A percentile compares a stretch with the other conserved stretches of the same genome.
These are phyloP conservation scores for Colletotrichum paranaense DNA, from an alignment of 2,329 filamentous ascomycete species.

Conservation along the genomic window DNA sequence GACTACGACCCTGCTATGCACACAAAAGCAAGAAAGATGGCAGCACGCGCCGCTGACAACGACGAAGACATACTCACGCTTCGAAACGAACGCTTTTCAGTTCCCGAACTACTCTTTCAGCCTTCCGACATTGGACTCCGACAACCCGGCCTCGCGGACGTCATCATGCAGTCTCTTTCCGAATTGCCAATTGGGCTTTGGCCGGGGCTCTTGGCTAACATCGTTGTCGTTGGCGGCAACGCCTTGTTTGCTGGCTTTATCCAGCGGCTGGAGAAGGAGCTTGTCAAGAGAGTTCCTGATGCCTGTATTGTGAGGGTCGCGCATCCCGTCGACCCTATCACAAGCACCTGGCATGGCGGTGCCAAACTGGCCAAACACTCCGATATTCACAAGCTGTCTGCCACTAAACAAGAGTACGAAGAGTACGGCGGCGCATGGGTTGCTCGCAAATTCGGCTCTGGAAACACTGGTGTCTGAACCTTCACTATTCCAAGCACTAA, in stretches of 20 bases:
- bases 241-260: conserved; percentile 84
- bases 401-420: conserved; percentile 92
- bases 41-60: conserved; percentile 48
- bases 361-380: conserved; percentile 78
- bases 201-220: conserved; percentile 85
- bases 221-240: conserved; percentile 90
- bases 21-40: conserved; percentile 60
- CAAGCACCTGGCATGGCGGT: conserved; percentile 88
- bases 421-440: conserved; percentile 85
- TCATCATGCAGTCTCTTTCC: conserved; percentile 83
- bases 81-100: conserved; percentile 90
- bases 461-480: conserved; percentile 36
- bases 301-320: conserved; percentile 83
- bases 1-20: conserved; percentile 79
- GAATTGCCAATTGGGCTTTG: conserved; percentile 84
- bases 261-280: conserved; percentile 79
- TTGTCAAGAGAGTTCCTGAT: conserved; percentile 77
- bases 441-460: conserved; percentile 73
- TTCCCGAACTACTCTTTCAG: conserved; percentile 90
- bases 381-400: conserved; percentile 73
- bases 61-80: conserved; percentile 87
- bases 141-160: conserved; percentile 83
- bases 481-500: not conserved
- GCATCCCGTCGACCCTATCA: conserved; percentile 77
- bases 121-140: conserved; percentile 87